These are phyloP conservation scores for Neonectria hederae DNA, from an alignment of 2,329 filamentous ascomycete species.

Conservation along the genomic window DNA sequence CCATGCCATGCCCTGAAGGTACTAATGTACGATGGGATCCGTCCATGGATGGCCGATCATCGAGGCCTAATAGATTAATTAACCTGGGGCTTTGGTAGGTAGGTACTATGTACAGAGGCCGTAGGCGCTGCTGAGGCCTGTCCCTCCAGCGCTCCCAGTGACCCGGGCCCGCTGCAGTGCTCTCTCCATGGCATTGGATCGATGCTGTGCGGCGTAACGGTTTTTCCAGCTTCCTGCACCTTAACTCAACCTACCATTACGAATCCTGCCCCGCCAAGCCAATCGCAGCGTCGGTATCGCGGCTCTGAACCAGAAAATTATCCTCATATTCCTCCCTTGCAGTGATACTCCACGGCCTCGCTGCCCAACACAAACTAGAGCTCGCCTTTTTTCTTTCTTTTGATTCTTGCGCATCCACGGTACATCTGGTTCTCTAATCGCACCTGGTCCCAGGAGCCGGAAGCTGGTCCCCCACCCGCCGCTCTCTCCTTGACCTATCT, in stretches of 20 bases:
- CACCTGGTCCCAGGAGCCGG: background rate
- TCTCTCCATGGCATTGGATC: background rate
- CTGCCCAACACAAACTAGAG: background rate
- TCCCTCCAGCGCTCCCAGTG: constrained; percentile 10
- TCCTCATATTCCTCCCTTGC: constrained; percentile 10
- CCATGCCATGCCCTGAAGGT: background rate
- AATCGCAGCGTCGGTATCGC: constrained; percentile 3
- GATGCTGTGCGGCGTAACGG: constrained; percentile 22
- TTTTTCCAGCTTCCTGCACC: constrained; percentile 22
- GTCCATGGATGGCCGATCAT: background rate
- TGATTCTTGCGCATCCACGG: background rate
- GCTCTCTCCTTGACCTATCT: background rate
- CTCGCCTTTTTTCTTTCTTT: background rate
- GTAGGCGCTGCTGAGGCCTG: background rate
- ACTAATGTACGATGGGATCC: background rate
- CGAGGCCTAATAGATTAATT: background rate
- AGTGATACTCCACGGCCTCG: constrained; percentile 5
- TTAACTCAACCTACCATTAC: constrained; percentile 13
- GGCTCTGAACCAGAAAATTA: background rate
- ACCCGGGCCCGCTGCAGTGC: constrained; percentile 19
- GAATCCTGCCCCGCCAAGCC: background rate
- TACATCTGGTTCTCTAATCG: background rate
- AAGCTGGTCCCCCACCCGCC: constrained; percentile 1
- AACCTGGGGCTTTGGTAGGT: too few relatives aligned
- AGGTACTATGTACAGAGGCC: background rate